phyloP scores from a whole-genome alignment of 2,329 filamentous ascomycete genomes.

The Fusarium sp. region DNA sequence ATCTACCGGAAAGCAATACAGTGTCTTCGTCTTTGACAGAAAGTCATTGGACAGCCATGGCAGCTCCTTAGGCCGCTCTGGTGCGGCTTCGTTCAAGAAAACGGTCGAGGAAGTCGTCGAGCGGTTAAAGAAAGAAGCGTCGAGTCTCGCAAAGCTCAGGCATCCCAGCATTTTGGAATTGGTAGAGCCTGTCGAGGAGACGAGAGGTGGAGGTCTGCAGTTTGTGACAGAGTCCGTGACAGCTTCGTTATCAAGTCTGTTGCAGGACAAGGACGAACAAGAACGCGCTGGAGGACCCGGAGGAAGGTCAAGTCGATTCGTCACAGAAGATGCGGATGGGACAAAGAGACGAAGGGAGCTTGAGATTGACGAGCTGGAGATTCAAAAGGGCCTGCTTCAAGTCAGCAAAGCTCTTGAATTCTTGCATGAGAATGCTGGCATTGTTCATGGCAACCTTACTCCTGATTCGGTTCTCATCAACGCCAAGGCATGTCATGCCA shows the following conservation, averaged over 20 bases:
- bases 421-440: constrained; percentile 90
- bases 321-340: constrained; percentile 82
- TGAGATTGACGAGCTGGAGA: constrained; percentile 96
- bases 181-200: constrained; percentile 95
- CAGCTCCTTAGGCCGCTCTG: constrained; percentile 53
- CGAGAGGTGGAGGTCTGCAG: constrained; percentile 87
- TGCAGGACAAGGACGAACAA: constrained; percentile 90
- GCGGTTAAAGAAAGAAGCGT: constrained; percentile 89
- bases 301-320: constrained; percentile 79
- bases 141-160: constrained; percentile 84
- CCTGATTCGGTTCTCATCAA: constrained; percentile 95
- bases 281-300: constrained; percentile 76
- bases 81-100: constrained; percentile 77
- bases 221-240: constrained; percentile 95
- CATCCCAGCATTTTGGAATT: constrained; percentile 94
- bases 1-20: constrained; percentile 87
- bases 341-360: constrained; percentile 79
- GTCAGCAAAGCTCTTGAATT: constrained; percentile 95
- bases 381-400: constrained; percentile 94
- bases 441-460: constrained; percentile 94
- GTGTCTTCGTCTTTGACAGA: constrained; percentile 93
- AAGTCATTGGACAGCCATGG: constrained; percentile 78
- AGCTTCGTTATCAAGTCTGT: constrained; percentile 81
- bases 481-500: constrained; percentile 72
- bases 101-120: constrained; percentile 91